These are phyloP conservation scores for Phellinidium pouzarii DNA, from an alignment of 1,284 basidiomycete species.

Conservation along the genomic window DNA sequence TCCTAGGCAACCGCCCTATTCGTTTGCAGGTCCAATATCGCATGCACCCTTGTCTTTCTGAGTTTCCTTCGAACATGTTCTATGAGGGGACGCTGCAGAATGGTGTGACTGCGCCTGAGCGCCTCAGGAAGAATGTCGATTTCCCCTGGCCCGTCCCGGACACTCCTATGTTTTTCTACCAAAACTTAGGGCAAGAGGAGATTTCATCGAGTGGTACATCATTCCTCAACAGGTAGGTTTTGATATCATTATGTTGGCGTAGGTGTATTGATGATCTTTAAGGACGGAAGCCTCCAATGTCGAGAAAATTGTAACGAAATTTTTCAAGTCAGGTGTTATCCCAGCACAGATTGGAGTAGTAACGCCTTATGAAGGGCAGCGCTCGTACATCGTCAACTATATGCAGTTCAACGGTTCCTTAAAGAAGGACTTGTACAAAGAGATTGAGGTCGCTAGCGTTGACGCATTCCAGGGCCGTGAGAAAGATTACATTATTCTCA, in stretches of 20 bases:
- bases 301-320: slow-evolving; percentile 99
- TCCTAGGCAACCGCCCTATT: slow-evolving; percentile 93
- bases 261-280: slow-evolving; percentile 20
- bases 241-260: slow-evolving; percentile 18
- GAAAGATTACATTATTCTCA: slow-evolving; percentile 99
- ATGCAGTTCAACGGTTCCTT: slow-evolving; percentile 99
- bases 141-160: slow-evolving; percentile 99
- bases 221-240: slow-evolving; percentile 81
- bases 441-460: slow-evolving; percentile 97
- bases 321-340: slow-evolving; percentile 97
- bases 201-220: slow-evolving; percentile 98
- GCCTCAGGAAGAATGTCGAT: slow-evolving; percentile 94
- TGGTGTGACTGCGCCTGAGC: slow-evolving; percentile 97
- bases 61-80: slow-evolving; percentile 99
- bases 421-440: slow-evolving; percentile 99
- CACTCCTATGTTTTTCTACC: slow-evolving; percentile 99
- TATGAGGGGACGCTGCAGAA: slow-evolving; percentile 99
- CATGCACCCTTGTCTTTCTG: slow-evolving; percentile 98
- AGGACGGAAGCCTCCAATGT: slow-evolving; percentile 98
- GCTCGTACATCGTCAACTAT: slow-evolving; percentile 98
- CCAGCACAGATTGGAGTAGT: slow-evolving; percentile 97
- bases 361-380: slow-evolving; percentile 97
- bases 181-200: slow-evolving; percentile 98
- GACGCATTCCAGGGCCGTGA: slow-evolving; percentile 99
- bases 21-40: slow-evolving; percentile 99